Conservation (phyloP, 2,329 filamentous ascomycete genomes). For the Cryoendolithus antarcticus region DNA sequence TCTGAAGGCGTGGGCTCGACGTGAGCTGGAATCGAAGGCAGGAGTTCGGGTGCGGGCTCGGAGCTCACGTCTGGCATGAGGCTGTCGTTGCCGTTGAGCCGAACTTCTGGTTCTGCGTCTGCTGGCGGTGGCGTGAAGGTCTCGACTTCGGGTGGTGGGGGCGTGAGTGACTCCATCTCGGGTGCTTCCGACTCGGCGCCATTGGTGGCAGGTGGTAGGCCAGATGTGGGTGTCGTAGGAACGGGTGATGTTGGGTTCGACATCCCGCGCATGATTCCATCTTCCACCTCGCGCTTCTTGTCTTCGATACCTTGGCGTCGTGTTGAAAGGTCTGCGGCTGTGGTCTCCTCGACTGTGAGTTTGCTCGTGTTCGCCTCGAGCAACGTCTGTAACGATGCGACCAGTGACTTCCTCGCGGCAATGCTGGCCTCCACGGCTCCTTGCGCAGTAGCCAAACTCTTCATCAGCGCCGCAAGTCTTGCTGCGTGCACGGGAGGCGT, state of each 20-base stretch:
- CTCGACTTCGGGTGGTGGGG: constrained; percentile 69
- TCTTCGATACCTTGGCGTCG: constrained; percentile 62
- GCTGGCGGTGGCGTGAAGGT: constrained; percentile 60
- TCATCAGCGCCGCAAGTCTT: constrained; percentile 77
- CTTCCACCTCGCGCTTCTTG: constrained; percentile 80
- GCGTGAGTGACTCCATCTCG: constrained; percentile 36
- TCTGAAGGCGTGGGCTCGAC: constrained; percentile 5
- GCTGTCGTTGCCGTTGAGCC: constrained; percentile 17
- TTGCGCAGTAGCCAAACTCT: constrained; percentile 77
- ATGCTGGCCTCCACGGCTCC: constrained; percentile 81
- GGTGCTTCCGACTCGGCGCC: constrained; percentile 9
- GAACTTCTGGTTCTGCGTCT: constrained; percentile 14
- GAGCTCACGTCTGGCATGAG: constrained; percentile 26
- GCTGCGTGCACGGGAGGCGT: constrained; percentile 86
- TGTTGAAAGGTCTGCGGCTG: constrained; percentile 50
- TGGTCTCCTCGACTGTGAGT: constrained; percentile 56
- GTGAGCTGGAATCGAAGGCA: constrained; percentile 15
- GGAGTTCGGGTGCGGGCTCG: constrained; percentile 18
- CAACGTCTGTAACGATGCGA: constrained; percentile 71
- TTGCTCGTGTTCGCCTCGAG: constrained; percentile 60
- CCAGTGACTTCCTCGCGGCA: constrained; percentile 66
- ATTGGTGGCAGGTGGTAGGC: constrained; percentile 5
- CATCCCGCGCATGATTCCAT: constrained; percentile 77
- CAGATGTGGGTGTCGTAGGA: constrained; percentile 24
- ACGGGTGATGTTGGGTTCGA: constrained; percentile 45